Conservation (phyloP, 768 basidiomycete species). For the Tylopilus felleus region DNA sequence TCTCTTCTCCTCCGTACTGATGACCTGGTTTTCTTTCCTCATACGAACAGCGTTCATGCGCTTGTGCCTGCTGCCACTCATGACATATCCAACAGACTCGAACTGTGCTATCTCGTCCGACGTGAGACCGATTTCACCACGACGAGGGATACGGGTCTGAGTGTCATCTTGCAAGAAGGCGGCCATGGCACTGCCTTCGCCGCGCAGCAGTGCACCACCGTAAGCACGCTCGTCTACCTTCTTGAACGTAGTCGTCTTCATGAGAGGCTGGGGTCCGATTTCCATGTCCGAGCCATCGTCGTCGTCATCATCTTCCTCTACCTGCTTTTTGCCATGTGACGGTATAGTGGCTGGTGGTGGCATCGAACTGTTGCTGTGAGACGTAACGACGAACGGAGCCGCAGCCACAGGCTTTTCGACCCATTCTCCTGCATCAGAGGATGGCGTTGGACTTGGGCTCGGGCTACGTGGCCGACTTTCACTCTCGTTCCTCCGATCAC, state of each 20-base stretch:
- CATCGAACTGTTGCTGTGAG: constrained; percentile 21
- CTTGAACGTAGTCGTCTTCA: constrained; percentile 41
- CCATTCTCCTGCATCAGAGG: constrained; percentile 59
- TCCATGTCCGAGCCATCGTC: constrained; percentile 60
- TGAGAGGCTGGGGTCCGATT: constrained; percentile 74
- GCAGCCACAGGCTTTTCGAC: constrained; percentile 51
- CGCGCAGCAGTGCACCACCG: constrained; percentile 84
- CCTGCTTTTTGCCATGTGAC: constrained; percentile 10
- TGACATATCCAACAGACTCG: constrained; percentile 93
- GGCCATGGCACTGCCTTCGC: constrained; percentile 98
- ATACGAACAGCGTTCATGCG: constrained; percentile 99
- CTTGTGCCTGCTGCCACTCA: constrained; percentile 92
- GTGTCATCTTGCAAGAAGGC: constrained; percentile 88
- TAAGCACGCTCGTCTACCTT: constrained; percentile 81
- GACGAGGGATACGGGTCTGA: constrained; percentile 87
- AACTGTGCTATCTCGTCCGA: constrained; percentile 83
- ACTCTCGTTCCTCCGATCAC: constrained; percentile 30
- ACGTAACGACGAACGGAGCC: constrained; percentile 25
- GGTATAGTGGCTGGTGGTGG: constrained; percentile 24
- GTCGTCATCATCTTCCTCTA: constrained; percentile 28
- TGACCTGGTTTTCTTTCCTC: constrained; percentile 99
- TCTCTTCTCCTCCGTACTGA: constrained; percentile 97
- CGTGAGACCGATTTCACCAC: constrained; percentile 96
- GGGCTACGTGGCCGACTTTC: constrained; percentile 33
- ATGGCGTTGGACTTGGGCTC: constrained; percentile 34